A percentile compares a stretch with the other conserved stretches of the same genome.
Evolutionary conservation across 2,329 filamentous ascomycete genomes (phyloP).

Genomic region (Verruconis gallopava): DNA sequence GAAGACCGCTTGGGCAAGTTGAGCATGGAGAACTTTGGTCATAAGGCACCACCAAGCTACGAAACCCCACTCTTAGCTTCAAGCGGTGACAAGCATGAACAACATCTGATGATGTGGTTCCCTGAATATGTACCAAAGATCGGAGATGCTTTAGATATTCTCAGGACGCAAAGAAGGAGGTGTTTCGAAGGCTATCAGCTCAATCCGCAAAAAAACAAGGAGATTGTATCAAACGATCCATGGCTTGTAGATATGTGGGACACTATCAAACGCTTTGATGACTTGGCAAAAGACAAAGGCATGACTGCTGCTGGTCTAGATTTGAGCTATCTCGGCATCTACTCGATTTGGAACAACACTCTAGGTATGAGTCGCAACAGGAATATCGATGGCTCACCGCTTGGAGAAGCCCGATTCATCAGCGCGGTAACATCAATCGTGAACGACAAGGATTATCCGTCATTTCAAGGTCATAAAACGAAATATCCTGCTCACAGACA

Average conservation of each 20-base stretch:
- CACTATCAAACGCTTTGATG: constrained; percentile 55
- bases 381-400: constrained; percentile 20
- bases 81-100: constrained; percentile 24
- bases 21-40: constrained; percentile 21
- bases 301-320: constrained; percentile 59
- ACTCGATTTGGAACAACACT: constrained; percentile 57
- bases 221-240: constrained; percentile 56
- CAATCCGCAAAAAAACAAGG: constrained; percentile 50
- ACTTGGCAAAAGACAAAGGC: constrained; percentile 51
- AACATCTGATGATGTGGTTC: constrained; percentile 23
- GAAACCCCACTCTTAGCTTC: constrained; percentile 14
- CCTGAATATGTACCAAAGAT: constrained; percentile 22
- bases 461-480: constrained; percentile 51
- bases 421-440: constrained; percentile 49
- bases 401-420: constrained; percentile 35
- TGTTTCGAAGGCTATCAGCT: constrained; percentile 45
- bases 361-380: constrained; percentile 39
- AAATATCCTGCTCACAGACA: constrained; percentile 57
- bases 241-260: constrained; percentile 73
- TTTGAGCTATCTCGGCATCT: constrained; percentile 62
- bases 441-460: constrained; percentile 46
- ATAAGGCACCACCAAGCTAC: constrained; percentile 19
- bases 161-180: constrained; percentile 34
- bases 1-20: constrained; percentile 10
- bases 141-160: constrained; percentile 21